Evolutionary conservation across 176 grass and related monocot species (phyloP).

Genomic region (Oryza meyeriana): DNA sequence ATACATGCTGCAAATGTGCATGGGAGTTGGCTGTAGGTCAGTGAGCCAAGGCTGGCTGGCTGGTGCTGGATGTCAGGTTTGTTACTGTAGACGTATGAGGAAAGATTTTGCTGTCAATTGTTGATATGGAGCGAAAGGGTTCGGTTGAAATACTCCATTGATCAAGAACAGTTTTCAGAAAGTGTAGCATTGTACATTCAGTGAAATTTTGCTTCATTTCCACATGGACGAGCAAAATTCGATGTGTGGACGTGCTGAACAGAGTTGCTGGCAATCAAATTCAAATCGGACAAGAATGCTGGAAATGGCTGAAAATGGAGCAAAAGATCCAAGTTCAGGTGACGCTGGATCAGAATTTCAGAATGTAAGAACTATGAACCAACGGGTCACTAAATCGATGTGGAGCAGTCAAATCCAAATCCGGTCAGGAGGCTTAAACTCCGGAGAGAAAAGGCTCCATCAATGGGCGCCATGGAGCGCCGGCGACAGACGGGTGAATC

Average conservation of each 20-base stretch:
- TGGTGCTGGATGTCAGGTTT: not conserved
- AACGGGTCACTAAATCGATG: too few species aligned
- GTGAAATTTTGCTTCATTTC: not conserved
- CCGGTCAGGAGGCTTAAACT: too few species aligned
- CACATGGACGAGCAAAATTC: not conserved
- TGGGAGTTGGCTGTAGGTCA: not conserved
- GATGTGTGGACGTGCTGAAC: not conserved
- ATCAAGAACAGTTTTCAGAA: not conserved
- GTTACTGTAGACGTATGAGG: not conserved
- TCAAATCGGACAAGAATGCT: not conserved
- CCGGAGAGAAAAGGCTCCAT: not conserved
- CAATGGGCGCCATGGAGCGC: not conserved
- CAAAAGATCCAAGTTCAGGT: not conserved
- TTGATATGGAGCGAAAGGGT: not conserved
- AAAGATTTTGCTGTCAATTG: not conserved
- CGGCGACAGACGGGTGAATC: not conserved
- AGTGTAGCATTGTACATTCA: too few species aligned
- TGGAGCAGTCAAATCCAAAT: too few species aligned
- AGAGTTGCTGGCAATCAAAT: not conserved
- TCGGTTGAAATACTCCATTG: not conserved
- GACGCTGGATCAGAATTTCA: not conserved
- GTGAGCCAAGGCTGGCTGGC: not conserved
- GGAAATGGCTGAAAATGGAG: not conserved
- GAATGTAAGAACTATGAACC: not conserved
- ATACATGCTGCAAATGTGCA: not conserved